Evolutionary conservation across 1,284 basidiomycete genomes (phyloP).

Genomic region (Mycena sp.): DNA sequence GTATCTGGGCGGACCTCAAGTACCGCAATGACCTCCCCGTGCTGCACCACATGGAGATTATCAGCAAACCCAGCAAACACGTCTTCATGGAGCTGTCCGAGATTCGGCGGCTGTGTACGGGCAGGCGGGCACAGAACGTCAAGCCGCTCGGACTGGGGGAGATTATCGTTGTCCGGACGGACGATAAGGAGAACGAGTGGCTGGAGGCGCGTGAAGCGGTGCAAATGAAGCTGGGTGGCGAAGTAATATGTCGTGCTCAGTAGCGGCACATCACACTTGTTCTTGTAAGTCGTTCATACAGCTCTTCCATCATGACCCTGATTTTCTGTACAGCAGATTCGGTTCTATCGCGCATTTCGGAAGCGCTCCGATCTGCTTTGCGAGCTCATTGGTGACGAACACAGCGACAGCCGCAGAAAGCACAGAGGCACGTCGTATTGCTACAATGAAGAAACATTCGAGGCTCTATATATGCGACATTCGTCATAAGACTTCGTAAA

Average conservation of each 20-base stretch:
- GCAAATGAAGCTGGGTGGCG: slow-evolving; percentile 69
- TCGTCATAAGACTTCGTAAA: background rate
- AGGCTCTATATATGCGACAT: background rate
- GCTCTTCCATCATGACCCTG: too few relatives aligned
- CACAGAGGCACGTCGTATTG: background rate
- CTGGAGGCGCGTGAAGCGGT: slow-evolving; percentile 79
- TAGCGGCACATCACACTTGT: slow-evolving; percentile 50
- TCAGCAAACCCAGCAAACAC: slow-evolving; percentile 79
- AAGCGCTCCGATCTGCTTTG: too few relatives aligned
- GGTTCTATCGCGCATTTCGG: too few relatives aligned
- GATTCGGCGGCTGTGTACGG: slow-evolving; percentile 79
- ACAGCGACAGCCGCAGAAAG: too few relatives aligned
- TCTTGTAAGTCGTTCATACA: slow-evolving; percentile 33
- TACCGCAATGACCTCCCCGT: slow-evolving; percentile 89
- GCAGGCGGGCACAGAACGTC: slow-evolving; percentile 73
- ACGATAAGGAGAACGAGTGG: slow-evolving; percentile 74
- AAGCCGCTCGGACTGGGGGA: slow-evolving; percentile 87
- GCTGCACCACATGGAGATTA: slow-evolving; percentile 74
- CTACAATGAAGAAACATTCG: slow-evolving; percentile 4
- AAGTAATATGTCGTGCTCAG: slow-evolving; percentile 79
- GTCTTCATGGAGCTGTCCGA: slow-evolving; percentile 80
- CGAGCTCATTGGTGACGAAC: too few relatives aligned
- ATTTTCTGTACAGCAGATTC: too few relatives aligned
- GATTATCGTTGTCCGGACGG: slow-evolving; percentile 83
- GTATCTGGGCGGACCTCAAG: slow-evolving; percentile 92